Conservation (phyloP, 805 yeast species). For the Metschnikowia kunwiensis region DNA sequence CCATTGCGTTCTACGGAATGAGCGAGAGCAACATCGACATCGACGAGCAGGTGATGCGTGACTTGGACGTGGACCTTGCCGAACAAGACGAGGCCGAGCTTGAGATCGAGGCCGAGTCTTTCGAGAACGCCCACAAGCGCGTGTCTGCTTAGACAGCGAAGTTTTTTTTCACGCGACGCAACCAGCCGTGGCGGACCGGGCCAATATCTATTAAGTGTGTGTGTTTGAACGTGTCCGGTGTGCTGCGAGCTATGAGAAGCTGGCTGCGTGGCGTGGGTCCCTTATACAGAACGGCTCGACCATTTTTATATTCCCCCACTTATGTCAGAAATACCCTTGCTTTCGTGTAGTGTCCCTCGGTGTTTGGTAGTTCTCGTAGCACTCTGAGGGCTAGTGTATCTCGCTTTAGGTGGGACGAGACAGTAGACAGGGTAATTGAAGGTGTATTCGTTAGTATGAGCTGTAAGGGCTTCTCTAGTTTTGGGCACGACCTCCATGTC, state of each 20-base stretch:
- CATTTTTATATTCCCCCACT: too few relatives aligned
- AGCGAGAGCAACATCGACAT: conserved; percentile 66
- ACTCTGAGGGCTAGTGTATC: too few relatives aligned
- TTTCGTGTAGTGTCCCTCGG: too few relatives aligned
- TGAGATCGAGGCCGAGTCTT: conserved; percentile 11
- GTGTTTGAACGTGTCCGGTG: conserved; percentile 12
- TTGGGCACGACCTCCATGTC: too few relatives aligned
- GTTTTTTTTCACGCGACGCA: too few relatives aligned
- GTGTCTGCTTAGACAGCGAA: not conserved
- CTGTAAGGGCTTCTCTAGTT: too few relatives aligned
- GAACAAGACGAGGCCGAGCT: conserved; percentile 23
- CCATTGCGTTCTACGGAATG: conserved; percentile 81
- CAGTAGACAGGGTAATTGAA: too few relatives aligned
- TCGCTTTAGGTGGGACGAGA: too few relatives aligned
- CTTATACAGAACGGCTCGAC: conserved; percentile 19
- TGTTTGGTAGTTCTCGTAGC: too few relatives aligned
- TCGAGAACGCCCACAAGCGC: conserved; percentile 5
- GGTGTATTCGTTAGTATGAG: too few relatives aligned
- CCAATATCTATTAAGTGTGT: conserved; percentile 9
- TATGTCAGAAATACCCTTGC: too few relatives aligned
- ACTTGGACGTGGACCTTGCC: conserved; percentile 47
- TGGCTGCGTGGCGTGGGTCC: not conserved
- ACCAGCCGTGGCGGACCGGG: not conserved
- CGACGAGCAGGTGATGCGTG: conserved; percentile 59
- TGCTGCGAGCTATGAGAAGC: conserved; percentile 6